A percentile compares a stretch with the other conserved stretches of the same genome.
Conservation (phyloP, 2,329 filamentous ascomycete genomes). For the Fusarium foetens region DNA sequence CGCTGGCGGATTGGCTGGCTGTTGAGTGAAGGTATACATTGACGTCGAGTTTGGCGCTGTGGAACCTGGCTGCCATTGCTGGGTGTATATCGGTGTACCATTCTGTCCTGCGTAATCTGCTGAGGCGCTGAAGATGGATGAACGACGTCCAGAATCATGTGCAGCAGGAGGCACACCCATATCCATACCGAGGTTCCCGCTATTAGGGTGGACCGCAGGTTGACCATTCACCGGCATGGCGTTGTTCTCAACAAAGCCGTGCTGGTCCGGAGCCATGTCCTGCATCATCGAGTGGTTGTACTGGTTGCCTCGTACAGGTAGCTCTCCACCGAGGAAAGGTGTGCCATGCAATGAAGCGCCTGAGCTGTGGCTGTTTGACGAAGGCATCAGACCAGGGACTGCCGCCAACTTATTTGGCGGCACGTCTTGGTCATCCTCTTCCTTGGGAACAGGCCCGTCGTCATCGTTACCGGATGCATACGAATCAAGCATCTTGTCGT, state of each 20-base stretch:
- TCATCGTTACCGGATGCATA: conserved; percentile 61
- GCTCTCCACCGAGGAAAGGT: conserved; percentile 54
- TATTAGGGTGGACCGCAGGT: conserved; percentile 48
- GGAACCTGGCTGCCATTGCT: conserved; percentile 58
- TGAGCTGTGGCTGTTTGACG: conserved; percentile 52
- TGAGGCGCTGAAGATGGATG: conserved; percentile 54
- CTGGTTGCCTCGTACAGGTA: conserved; percentile 56
- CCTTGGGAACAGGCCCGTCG: conserved; percentile 52
- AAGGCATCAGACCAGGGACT: conserved; percentile 50
- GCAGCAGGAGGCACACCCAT: conserved; percentile 55
- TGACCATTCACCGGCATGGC: conserved; percentile 50
- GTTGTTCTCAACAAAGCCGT: conserved; percentile 54
- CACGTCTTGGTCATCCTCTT: conserved; percentile 55
- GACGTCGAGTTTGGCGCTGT: conserved; percentile 54
- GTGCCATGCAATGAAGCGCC: conserved; percentile 46
- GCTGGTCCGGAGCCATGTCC: conserved; percentile 55
- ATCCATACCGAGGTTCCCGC: conserved; percentile 55
- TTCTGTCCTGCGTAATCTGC: conserved; percentile 56
- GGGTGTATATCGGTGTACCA: conserved; percentile 54
- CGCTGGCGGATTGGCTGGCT: conserved; percentile 48
- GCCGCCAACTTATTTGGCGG: conserved; percentile 50
- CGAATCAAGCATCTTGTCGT: conserved; percentile 61
- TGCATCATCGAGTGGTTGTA: conserved; percentile 56
- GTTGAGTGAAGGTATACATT: conserved; percentile 59
- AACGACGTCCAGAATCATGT: conserved; percentile 58